phyloP scores from a whole-genome alignment of 306 rosid species.

The Vigna nakashimae region DNA sequence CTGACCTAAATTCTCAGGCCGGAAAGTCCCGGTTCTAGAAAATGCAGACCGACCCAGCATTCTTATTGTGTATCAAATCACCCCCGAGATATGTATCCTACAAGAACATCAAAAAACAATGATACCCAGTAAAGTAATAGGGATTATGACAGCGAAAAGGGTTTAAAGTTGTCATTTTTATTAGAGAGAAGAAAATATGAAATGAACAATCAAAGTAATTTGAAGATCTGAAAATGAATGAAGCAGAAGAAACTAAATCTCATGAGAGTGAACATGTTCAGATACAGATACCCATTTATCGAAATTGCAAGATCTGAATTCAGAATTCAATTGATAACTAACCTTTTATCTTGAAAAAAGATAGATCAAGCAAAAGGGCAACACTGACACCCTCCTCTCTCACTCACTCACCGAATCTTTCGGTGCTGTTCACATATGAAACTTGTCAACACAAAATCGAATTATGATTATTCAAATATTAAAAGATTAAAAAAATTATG shows the following conservation, averaged over 20 bases:
- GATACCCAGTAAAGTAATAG: slow-evolving; percentile 55
- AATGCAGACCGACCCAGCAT: slow-evolving; percentile 68
- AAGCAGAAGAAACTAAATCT: slow-evolving; percentile 32
- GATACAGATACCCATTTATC: slow-evolving; percentile 16
- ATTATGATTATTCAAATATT: background rate
- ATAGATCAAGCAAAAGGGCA: slow-evolving; percentile 37
- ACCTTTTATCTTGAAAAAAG: slow-evolving; percentile 42
- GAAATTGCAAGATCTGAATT: slow-evolving; percentile 48
- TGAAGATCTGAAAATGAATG: slow-evolving; percentile 44
- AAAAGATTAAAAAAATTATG: background rate
- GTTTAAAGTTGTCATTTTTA: slow-evolving; percentile 48
- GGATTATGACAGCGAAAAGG: slow-evolving; percentile 31
- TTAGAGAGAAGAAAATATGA: background rate
- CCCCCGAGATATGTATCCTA: slow-evolving; percentile 40
- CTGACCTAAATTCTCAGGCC: slow-evolving; percentile 90
- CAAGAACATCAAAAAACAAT: slow-evolving; percentile 40
- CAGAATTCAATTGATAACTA: slow-evolving; percentile 31
- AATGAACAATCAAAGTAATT: slow-evolving; percentile 28
- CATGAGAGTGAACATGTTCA: background rate
- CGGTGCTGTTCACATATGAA: background rate
- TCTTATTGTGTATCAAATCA: slow-evolving; percentile 31
- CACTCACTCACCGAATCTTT: slow-evolving; percentile 35
- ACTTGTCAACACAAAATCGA: slow-evolving; percentile 23
- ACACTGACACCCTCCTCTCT: slow-evolving; percentile 36
- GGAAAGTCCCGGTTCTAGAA: slow-evolving; percentile 69